Percentiles rank a stretch among this genome's conserved stretches.
These are phyloP conservation scores for Aspergillus biplanus DNA, from an alignment of 495 filamentous ascomycete species.

Conservation along the genomic window DNA sequence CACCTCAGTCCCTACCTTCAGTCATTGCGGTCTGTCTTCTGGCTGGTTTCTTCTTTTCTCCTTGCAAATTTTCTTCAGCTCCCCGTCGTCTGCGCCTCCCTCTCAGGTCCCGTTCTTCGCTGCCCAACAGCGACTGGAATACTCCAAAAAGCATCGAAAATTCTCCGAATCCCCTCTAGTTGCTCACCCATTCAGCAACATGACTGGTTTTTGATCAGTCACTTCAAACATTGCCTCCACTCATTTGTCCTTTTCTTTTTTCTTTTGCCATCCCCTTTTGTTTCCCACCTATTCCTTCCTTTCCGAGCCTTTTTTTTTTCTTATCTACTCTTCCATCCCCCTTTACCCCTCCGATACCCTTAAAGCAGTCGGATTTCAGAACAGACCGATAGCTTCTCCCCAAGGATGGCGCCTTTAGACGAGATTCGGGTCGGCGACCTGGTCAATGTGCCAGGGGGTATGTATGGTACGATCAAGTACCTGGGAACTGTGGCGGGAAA, in stretches of 20 bases:
- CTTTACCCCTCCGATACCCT: conserved; percentile 13
- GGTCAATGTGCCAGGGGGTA: conserved; percentile 93
- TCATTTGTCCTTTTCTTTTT: conserved; percentile 13
- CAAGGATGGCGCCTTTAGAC: conserved; percentile 43
- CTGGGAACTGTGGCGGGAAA: conserved; percentile 86
- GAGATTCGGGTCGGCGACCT: conserved; percentile 81
- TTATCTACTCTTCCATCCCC: conserved; percentile 10
- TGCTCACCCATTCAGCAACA: conserved; percentile 19
- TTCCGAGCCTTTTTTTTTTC: conserved; percentile 13
- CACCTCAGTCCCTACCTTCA: conserved; percentile 1
- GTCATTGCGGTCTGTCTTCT: background rate
- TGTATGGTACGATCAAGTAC: conserved; percentile 89
- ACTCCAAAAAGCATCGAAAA: conserved; percentile 20
- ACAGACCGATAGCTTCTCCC: conserved; percentile 6
- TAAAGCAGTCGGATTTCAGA: conserved; percentile 9
- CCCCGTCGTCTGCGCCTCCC: conserved; percentile 1
- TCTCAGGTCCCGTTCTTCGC: conserved; percentile 15
- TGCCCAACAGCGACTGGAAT: conserved; percentile 22
- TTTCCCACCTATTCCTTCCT: conserved; percentile 14
- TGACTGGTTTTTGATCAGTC: conserved; percentile 27
- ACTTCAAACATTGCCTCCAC: conserved; percentile 13
- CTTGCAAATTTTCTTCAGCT: background rate
- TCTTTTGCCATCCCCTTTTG: conserved; percentile 18
- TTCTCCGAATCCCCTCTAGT: conserved; percentile 24
- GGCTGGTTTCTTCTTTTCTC: background rate